A percentile compares a stretch with the other conserved stretches of the same genome.
Evolutionary conservation across 495 filamentous ascomycete species (phyloP).

Genomic region (Aspergillus campestris): DNA sequence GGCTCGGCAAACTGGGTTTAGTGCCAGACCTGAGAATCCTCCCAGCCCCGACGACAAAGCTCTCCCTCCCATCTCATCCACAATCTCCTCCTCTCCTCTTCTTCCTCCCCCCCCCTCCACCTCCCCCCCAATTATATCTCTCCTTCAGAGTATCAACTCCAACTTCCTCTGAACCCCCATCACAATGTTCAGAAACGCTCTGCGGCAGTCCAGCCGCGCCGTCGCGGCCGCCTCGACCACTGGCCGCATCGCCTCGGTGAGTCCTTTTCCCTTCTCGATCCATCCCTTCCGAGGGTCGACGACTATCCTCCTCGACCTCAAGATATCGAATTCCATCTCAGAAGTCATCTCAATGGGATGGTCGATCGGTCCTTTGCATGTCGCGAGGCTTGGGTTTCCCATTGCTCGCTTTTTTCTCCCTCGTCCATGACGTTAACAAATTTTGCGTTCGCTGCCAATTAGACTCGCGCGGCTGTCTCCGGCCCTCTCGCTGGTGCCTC

Average conservation of each 20-base stretch:
- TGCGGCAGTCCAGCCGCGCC: constrained; percentile 89
- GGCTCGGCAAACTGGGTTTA: constrained; percentile 37
- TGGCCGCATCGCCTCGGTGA: constrained; percentile 85
- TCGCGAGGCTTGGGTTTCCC: constrained; percentile 17
- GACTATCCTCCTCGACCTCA: constrained; percentile 18
- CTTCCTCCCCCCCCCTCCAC: constrained; percentile 32
- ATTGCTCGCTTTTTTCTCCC: constrained; percentile 23
- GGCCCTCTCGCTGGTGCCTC: constrained; percentile 60
- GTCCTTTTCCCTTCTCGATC: constrained; percentile 41
- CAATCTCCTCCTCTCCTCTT: constrained; percentile 39
- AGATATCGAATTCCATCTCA: constrained; percentile 26
- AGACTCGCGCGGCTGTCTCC: constrained; percentile 84
- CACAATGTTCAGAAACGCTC: constrained; percentile 95
- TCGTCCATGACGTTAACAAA: constrained; percentile 32
- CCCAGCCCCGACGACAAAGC: constrained; percentile 47
- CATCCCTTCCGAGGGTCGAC: constrained; percentile 22
- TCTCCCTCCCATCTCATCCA: constrained; percentile 43
- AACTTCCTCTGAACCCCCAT: constrained; percentile 43
- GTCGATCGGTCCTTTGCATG: constrained; percentile 20
- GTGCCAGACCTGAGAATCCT: constrained; percentile 39
- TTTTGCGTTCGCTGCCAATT: constrained; percentile 30
- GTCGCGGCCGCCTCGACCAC: constrained; percentile 86
- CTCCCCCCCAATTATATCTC: constrained; percentile 43
- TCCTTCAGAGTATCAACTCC: constrained; percentile 42
- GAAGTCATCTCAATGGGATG: constrained; percentile 33